Percentiles rank a stretch among this genome's conserved stretches.
Evolutionary conservation across 768 basidiomycete genomes (phyloP).

Genomic region (Tulasnella sp.): DNA sequence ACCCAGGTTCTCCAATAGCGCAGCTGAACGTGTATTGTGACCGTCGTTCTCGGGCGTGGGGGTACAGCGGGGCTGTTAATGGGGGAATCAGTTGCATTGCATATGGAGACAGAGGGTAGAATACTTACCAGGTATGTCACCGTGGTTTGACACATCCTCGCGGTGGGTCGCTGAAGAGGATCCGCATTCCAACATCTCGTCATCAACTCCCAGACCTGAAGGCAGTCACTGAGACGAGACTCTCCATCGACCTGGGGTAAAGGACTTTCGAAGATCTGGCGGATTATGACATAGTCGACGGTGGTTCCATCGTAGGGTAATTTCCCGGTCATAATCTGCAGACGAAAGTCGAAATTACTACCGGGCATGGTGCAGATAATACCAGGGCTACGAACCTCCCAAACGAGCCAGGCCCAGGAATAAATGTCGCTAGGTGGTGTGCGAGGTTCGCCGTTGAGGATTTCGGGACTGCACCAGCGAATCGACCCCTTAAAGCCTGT

Average conservation of each 20-base stretch:
- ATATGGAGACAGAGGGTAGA: not conserved
- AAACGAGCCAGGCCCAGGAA: constrained; percentile 2
- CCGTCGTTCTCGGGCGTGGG: not conserved
- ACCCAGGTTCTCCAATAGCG: not conserved
- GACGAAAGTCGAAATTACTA: not conserved
- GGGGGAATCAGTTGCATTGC: not conserved
- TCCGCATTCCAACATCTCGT: not conserved
- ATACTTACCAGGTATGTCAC: not conserved
- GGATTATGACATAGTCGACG: not conserved
- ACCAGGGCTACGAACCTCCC: not conserved
- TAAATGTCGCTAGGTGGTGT: not conserved
- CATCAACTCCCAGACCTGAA: not conserved
- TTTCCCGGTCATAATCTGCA: not conserved
- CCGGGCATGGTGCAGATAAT: not conserved
- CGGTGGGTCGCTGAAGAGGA: not conserved
- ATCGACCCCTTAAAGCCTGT: constrained; percentile 9
- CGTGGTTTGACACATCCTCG: not conserved
- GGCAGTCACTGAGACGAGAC: not conserved
- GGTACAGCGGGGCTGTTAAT: not conserved
- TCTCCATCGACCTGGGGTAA: not conserved
- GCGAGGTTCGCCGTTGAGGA: not conserved
- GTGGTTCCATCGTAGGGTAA: not conserved
- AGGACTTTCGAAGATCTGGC: constrained; percentile 9
- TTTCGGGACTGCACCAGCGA: constrained; percentile 7
- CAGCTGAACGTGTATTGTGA: not conserved